A percentile compares a stretch with the other conserved stretches of the same genome.
phyloP scores from a whole-genome alignment of 441 rosid species.

The Erodium moschatum region DNA sequence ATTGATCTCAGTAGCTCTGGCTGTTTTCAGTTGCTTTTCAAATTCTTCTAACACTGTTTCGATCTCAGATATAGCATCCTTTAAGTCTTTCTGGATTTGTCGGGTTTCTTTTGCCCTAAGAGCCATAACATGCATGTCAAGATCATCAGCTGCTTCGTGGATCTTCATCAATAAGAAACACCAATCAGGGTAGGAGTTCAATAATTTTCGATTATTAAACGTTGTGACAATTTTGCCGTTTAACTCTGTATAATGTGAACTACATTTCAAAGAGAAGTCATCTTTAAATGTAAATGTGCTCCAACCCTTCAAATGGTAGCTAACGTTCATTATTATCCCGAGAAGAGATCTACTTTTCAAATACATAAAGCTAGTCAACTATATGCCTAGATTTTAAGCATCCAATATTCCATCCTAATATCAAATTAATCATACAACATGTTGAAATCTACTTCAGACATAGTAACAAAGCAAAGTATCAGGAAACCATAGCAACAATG shows the following conservation, averaged over 20 bases:
- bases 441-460: not conserved
- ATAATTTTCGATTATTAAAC: not conserved
- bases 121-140: constrained; percentile 45
- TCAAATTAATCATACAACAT: not conserved
- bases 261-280: not conserved
- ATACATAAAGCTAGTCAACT: not conserved
- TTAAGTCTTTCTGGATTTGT: constrained; percentile 45
- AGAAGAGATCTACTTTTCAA: not conserved
- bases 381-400: not conserved
- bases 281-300: not conserved
- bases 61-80: constrained; percentile 44
- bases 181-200: not conserved
- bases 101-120: constrained; percentile 54
- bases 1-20: constrained; percentile 42
- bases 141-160: constrained; percentile 56
- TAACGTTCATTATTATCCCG: not conserved
- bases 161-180: constrained; percentile 39
- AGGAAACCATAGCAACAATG: not conserved
- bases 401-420: not conserved
- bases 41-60: constrained; percentile 44
- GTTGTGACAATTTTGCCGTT: not conserved
- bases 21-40: constrained; percentile 39
- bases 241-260: not conserved
- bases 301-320: not conserved
- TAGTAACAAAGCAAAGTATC: not conserved